phyloP scores from a whole-genome alignment of 2,329 filamentous ascomycete genomes.

The Botryotinia globosa region DNA sequence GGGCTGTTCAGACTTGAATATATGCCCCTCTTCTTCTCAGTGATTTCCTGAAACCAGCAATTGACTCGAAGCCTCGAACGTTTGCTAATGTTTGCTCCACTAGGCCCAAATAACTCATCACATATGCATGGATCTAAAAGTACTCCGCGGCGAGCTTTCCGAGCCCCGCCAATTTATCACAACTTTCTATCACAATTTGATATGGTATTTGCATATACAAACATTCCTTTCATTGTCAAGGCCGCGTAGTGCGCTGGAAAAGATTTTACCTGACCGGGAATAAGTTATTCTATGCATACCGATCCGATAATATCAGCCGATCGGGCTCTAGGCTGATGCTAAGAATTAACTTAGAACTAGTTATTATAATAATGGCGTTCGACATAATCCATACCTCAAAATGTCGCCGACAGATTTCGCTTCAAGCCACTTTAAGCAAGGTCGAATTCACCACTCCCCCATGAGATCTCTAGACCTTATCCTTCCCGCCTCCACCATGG shows the following conservation, averaged over 20 bases:
- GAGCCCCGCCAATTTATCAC: constrained; percentile 6
- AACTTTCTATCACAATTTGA: constrained; percentile 12
- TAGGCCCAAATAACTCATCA: not conserved
- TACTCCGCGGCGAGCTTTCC: constrained; percentile 1
- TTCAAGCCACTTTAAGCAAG: constrained; percentile 13
- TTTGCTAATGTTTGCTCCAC: constrained; percentile 13
- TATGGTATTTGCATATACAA: not conserved
- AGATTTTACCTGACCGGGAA: not conserved
- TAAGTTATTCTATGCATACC: not conserved
- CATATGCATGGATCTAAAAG: constrained; percentile 3
- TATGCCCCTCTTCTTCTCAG: not conserved
- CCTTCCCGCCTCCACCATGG: constrained; percentile 24
- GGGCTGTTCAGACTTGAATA: not conserved
- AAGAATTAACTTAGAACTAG: not conserved
- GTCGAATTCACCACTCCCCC: not conserved
- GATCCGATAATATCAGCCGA: constrained; percentile 9
- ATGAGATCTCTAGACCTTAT: constrained; percentile 21
- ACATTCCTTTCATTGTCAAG: not conserved
- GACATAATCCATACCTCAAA: not conserved
- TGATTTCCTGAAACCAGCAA: not conserved
- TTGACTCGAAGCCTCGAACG: constrained; percentile 1
- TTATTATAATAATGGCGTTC: not conserved
- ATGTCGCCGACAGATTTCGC: not conserved
- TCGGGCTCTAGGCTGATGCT: constrained; percentile 3
- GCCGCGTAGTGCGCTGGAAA: not conserved